These are phyloP conservation scores for Bretschneidera sinensis DNA, from an alignment of 345 rosid species.

Conservation along the genomic window DNA sequence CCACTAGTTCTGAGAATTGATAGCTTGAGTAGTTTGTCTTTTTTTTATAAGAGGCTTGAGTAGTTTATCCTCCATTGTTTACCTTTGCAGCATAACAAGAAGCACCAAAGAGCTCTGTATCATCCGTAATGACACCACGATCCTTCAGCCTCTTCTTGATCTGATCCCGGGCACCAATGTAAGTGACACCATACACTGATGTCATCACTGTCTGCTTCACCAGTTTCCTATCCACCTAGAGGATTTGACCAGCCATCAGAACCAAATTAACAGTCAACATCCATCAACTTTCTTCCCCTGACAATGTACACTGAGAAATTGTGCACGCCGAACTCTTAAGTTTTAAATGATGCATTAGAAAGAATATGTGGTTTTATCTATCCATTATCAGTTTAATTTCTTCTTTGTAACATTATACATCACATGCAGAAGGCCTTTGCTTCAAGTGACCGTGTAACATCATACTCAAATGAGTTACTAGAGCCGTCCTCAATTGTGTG, in stretches of 20 bases:
- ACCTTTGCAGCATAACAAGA: conserved; percentile 99
- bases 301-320: neutral
- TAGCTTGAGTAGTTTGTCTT: neutral
- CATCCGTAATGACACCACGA: conserved; percentile 59
- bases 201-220: conserved; percentile 99
- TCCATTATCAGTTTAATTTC: no score
- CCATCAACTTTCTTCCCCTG: neutral
- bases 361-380: no score
- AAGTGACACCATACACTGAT: conserved; percentile 97
- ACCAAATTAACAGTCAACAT: conserved; percentile 8
- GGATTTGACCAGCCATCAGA: conserved; percentile 23
- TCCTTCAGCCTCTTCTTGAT: conserved; percentile 91
- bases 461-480: no score
- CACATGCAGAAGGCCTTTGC: neutral
- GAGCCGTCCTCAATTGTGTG: no score
- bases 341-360: no score
- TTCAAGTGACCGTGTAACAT: neutral
- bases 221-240: conserved; percentile 92
- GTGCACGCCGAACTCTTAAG: neutral
- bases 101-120: conserved; percentile 47
- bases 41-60: no score
- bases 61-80: conserved; percentile 14
- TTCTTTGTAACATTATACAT: no score
- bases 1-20: neutral
- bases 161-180: conserved; percentile 93